Evolutionary conservation across 495 filamentous ascomycete genomes (phyloP), one percentile per base, ranked within the genome.

Genomic region (Xylaria palmicola): DNA sequence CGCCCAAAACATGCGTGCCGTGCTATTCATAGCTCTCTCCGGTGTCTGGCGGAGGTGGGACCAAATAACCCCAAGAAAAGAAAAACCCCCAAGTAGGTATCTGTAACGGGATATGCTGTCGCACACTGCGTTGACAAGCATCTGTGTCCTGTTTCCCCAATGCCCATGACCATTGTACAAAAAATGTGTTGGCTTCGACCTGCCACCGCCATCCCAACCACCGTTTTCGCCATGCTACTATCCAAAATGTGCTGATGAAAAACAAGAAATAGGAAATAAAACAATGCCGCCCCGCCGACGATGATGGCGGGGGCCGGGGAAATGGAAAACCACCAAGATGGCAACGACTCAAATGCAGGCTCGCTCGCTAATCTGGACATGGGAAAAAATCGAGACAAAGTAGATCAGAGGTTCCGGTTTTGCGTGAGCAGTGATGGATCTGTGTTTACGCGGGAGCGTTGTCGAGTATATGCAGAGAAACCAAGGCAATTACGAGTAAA

Each of bases 281-380:
- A 43, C 54, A 29, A 20, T 24, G 30, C 55, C 40, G 43, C 30
- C 20, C 43, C 55, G 41, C 40, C 41, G 44, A 22, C 19, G 8
- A 34, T 6, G 43, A 32, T 43, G 9, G 57, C 15, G 24, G 13
- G 57, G 55, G 19, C 41, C 47, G 41, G 20, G 22, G 39, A 60
- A 39, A 64, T 19, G 37, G 13, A 52, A 67, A 56, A 63, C 55
- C 47, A 58, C 55, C 51, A 63, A 55, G 39, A 57, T 22, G 53
- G 24, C 30, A 44, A 72, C 75, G 71, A 60, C 24, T 69, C 72
- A 67, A 71, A 78, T 68, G 75, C 72, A 78, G 56, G 73, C 76
- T 77, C 64, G 74, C 72, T 75, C 64, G 70, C 72, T 71, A 65
- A 53, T 56, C 56, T 68, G 58, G 55, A 72, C 62, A 73, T 66